Conservation (phyloP, 345 rosid species). For the Nephelium lappaceum region DNA sequence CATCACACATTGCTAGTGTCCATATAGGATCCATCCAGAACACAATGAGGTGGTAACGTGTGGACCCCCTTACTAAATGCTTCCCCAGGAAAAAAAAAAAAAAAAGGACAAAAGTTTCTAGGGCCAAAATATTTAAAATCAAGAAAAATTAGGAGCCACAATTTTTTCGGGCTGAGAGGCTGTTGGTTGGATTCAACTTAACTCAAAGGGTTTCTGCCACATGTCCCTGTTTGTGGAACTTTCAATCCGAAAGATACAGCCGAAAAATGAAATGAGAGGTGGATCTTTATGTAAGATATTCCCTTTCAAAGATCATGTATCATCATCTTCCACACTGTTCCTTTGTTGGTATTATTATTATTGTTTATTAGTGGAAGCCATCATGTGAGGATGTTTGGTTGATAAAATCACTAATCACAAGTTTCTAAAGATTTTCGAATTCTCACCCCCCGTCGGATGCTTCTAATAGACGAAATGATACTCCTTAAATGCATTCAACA, state of each 20-base stretch:
- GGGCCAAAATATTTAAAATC: neutral
- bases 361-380: neutral
- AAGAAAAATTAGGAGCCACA: conserved; percentile 10
- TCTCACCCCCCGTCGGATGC: no score
- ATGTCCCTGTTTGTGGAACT: neutral
- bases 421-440: no score
- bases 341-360: neutral
- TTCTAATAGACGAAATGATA: no score
- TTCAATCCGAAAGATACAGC: neutral
- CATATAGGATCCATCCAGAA: neutral
- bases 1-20: neutral
- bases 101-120: neutral
- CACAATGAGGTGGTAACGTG: neutral
- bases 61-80: neutral
- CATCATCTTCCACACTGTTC: neutral
- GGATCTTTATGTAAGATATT: neutral
- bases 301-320: neutral
- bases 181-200: neutral
- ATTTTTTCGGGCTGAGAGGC: neutral
- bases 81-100: neutral
- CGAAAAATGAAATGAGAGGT: neutral
- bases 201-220: conserved; percentile 4
- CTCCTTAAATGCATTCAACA: no score
- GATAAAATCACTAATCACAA: no score
- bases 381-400: no score